Evolutionary conservation across 164 flowering plant genomes (phyloP), one percentile per base, ranked within the genome.

Genomic region (Berberis thunbergii): DNA sequence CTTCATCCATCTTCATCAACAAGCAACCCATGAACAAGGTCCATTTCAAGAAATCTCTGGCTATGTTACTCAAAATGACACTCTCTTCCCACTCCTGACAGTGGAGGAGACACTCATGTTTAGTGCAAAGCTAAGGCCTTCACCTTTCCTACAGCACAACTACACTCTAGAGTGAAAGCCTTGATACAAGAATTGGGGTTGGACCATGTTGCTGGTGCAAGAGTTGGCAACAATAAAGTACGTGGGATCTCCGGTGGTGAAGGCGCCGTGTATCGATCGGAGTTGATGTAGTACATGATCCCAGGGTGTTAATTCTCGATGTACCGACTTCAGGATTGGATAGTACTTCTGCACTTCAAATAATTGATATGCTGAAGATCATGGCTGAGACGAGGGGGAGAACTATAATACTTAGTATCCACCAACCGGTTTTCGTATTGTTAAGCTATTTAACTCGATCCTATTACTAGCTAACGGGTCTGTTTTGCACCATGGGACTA

Each of bases 211-310:
- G 83, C 88, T 4, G 65, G 62, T 6, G 59, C 78, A 42, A 78
- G 89, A 0, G 82, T 91, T 0, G 99, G 97, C 0, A 89, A 89
- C 63, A 91, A 85, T 6, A 53, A 75, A 61, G 73, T 81, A 4
- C 77, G 96, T 0, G 96, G 97, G 49, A 86, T 94, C n/a, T 94
- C 99, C 0, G 99, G 97, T 0, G 99, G 99, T 3, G 99, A 94
- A 72, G 91, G 64, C 76, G 97, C 2, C 81, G 97, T 1, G 99
- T 91, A 2, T 94, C 99, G 1, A 91, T 94, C 6, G 97, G 99
- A 1, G 90, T 91, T 1, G 96, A 91, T 43, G 91, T 81, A 38
- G 75, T 94, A 7, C 99, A 94, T 62, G 96, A 89, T 45, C 97
- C 99, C 0, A 57, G 78, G 52, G 91, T 94, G 39, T 54, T 91